A percentile compares a stretch with the other conserved stretches of the same genome.
Evolutionary conservation across 2,329 filamentous ascomycete genomes (phyloP).

Genomic region (Colletotrichum endophyticum): DNA sequence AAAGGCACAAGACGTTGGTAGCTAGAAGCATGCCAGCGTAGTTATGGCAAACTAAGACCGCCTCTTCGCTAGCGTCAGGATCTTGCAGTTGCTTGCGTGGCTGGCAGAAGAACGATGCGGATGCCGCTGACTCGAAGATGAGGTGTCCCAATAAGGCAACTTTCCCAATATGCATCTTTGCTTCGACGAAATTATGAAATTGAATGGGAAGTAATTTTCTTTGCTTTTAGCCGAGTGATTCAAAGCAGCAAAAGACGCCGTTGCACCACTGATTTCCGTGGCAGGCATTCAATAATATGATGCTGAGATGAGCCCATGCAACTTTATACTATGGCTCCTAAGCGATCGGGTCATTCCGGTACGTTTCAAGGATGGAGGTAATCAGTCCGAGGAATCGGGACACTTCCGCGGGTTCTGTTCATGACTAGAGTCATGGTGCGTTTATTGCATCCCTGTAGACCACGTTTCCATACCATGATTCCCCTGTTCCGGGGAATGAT

Average conservation of each 20-base stretch:
- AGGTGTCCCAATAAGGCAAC: background rate
- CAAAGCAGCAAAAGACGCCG: background rate
- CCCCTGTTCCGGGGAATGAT: background rate
- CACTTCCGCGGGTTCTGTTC: background rate
- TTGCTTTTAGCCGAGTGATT: background rate
- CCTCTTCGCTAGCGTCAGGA: background rate
- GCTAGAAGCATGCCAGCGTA: slow-evolving; percentile 6
- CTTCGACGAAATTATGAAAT: background rate
- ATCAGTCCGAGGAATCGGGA: background rate
- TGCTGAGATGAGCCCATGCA: background rate
- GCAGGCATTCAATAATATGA: background rate
- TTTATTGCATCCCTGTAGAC: background rate
- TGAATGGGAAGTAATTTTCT: background rate
- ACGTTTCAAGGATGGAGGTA: background rate
- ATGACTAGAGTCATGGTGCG: background rate
- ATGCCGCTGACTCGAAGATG: background rate
- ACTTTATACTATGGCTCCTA: background rate
- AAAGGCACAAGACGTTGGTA: background rate
- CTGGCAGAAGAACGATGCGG: background rate
- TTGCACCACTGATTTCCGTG: background rate
- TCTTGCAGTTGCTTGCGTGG: background rate
- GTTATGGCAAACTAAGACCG: background rate
- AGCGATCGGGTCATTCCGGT: background rate
- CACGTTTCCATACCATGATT: background rate
- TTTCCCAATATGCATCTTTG: background rate